Evolutionary conservation across 1,284 basidiomycete genomes (phyloP).

Genomic region (Salmacisia buchloeana): DNA sequence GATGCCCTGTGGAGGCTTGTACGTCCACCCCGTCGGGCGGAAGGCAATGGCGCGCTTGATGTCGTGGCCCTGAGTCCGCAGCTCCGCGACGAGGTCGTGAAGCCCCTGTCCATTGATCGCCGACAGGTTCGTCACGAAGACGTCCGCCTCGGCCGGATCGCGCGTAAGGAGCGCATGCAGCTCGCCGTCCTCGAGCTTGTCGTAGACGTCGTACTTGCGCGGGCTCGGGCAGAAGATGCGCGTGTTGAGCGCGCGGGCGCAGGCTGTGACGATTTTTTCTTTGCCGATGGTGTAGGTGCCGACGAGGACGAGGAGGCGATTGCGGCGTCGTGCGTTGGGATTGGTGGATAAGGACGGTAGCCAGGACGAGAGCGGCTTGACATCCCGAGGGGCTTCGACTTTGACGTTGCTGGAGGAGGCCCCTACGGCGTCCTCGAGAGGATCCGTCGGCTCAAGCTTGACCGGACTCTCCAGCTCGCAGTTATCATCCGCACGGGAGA

Average conservation of each 20-base stretch:
- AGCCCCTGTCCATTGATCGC: slow-evolving; percentile 73
- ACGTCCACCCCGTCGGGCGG: slow-evolving; percentile 92
- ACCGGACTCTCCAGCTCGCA: slow-evolving; percentile 6
- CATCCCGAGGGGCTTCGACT: not conserved
- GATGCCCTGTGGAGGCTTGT: slow-evolving; percentile 63
- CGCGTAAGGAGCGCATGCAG: slow-evolving; percentile 71
- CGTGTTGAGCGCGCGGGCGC: slow-evolving; percentile 73
- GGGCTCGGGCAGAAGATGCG: slow-evolving; percentile 81
- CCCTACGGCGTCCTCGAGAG: not conserved
- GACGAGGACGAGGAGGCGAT: slow-evolving; percentile 66
- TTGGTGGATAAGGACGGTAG: not conserved
- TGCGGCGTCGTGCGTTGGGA: not conserved
- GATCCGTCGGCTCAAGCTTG: not conserved
- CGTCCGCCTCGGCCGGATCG: slow-evolving; percentile 68
- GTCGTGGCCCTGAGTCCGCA: slow-evolving; percentile 66
- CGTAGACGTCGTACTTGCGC: slow-evolving; percentile 41
- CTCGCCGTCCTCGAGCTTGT: slow-evolving; percentile 70
- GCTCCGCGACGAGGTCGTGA: slow-evolving; percentile 59
- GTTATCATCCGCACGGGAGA: too few species aligned
- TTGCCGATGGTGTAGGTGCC: slow-evolving; percentile 97
- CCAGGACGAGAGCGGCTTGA: slow-evolving; percentile 1
- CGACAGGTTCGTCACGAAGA: slow-evolving; percentile 78
- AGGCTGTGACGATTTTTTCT: slow-evolving; percentile 89
- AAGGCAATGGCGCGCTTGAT: slow-evolving; percentile 76
- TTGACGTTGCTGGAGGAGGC: too few species aligned